These are phyloP conservation scores for Metschnikowia baotianmanensis DNA, from an alignment of 805 yeast species.

Conservation along the genomic window DNA sequence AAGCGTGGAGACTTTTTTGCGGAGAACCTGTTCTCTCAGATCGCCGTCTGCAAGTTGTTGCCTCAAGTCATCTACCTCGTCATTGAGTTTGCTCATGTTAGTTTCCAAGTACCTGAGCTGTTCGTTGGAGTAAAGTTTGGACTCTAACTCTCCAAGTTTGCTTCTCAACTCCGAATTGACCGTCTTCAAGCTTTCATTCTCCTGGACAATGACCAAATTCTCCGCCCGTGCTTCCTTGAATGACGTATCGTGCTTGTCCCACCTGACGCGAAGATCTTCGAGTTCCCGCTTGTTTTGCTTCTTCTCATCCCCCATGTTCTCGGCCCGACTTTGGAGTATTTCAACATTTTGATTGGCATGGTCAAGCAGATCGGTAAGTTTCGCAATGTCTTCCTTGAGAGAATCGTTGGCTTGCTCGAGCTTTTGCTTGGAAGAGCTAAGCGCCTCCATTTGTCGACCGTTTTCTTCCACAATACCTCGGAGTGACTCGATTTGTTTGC, in stretches of 20 bases:
- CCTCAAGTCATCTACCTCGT: slow-evolving; percentile 46
- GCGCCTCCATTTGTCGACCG: slow-evolving; percentile 57
- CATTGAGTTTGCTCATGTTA: slow-evolving; percentile 53
- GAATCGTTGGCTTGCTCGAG: slow-evolving; percentile 33
- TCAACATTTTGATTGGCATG: slow-evolving; percentile 27
- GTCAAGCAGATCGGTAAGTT: slow-evolving; percentile 25
- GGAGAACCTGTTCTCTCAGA: slow-evolving; percentile 48
- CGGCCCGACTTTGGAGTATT: slow-evolving; percentile 35
- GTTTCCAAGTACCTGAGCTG: slow-evolving; percentile 62
- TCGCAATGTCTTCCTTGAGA: slow-evolving; percentile 30
- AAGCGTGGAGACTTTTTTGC: slow-evolving; percentile 53
- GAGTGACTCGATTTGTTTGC: slow-evolving; percentile 54
- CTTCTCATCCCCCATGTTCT: slow-evolving; percentile 33
- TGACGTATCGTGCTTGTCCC: slow-evolving; percentile 29
- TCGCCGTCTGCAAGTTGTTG: slow-evolving; percentile 50
- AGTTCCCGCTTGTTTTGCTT: slow-evolving; percentile 34
- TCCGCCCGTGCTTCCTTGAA: slow-evolving; percentile 45
- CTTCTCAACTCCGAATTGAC: slow-evolving; percentile 49
- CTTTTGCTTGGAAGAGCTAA: slow-evolving; percentile 23
- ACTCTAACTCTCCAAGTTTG: slow-evolving; percentile 47
- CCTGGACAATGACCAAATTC: slow-evolving; percentile 58
- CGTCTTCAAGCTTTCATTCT: slow-evolving; percentile 60
- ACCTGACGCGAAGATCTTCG: slow-evolving; percentile 22
- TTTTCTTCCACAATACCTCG: slow-evolving; percentile 61
- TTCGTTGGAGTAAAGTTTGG: slow-evolving; percentile 46